These are phyloP conservation scores for Xanthoceras sorbifolium DNA, from an alignment of 345 rosid genomes.

Conservation along the genomic window DNA sequence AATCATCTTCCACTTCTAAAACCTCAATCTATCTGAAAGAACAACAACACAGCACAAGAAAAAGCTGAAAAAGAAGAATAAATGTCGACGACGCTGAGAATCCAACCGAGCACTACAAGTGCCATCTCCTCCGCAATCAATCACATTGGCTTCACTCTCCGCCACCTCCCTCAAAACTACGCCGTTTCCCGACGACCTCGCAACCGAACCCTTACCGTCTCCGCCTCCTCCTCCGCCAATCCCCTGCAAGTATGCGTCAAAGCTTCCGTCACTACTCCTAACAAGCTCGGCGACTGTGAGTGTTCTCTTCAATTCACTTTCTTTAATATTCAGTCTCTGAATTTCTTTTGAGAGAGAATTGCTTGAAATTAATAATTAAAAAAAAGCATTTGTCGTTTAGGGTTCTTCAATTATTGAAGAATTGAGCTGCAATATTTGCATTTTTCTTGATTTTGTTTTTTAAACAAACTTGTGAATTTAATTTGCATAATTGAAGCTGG, in stretches of 20 bases:
- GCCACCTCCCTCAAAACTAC: conserved; percentile 19
- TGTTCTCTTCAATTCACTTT: conserved; percentile 13
- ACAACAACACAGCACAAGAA: neutral
- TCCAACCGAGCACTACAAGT: conserved; percentile 46
- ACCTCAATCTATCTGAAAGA: neutral
- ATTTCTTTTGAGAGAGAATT: neutral
- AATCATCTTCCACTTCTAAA: neutral
- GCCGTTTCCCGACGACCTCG: conserved; percentile 25
- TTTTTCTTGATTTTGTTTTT: too few species aligned
- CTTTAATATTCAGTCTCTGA: too few species aligned
- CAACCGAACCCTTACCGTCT: conserved; percentile 33
- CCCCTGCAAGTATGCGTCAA: conserved; percentile 86
- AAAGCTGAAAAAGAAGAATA: neutral
- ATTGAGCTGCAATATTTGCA: too few species aligned
- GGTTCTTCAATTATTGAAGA: too few species aligned
- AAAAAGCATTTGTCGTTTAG: too few species aligned
- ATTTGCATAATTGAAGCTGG: neutral
- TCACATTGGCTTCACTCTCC: conserved; percentile 35
- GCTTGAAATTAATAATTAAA: too few species aligned
- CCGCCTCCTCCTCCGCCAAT: conserved; percentile 34
- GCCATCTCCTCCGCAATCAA: conserved; percentile 50
- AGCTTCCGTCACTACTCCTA: conserved; percentile 75
- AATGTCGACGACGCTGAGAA: conserved; percentile 61
- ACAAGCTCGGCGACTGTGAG: conserved; percentile 88
- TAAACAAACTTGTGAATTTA: neutral